Conservation (phyloP, 768 basidiomycete species). For the Boletus rubropictus region DNA sequence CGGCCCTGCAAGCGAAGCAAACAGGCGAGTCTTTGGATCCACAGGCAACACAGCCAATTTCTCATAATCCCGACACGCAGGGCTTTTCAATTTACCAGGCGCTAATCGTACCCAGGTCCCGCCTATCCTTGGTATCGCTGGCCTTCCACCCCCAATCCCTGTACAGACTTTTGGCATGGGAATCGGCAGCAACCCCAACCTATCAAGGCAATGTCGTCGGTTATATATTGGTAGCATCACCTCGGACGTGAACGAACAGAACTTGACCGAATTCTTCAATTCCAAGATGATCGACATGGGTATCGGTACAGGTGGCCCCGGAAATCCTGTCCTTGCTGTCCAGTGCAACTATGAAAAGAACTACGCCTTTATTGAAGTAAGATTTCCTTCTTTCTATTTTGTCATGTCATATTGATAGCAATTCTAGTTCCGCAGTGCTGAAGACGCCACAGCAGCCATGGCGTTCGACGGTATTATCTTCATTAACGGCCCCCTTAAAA, state of each 20-base stretch:
- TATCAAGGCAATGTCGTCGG: conserved; percentile 89
- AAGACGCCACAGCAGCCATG: conserved; percentile 95
- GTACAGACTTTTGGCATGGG: conserved; percentile 85
- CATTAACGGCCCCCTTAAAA: conserved; percentile 91
- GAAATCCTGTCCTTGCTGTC: conserved; percentile 87
- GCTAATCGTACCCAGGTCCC: conserved; percentile 86
- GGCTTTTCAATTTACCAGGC: conserved; percentile 94
- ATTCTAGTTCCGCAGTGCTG: conserved; percentile 90
- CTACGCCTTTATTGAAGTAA: conserved; percentile 96
- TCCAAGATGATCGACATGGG: conserved; percentile 90
- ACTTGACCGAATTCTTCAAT: conserved; percentile 92
- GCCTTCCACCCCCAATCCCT: conserved; percentile 76
- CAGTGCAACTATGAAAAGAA: conserved; percentile 99
- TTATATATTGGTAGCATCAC: conserved; percentile 98
- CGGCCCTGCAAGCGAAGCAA: conserved; percentile 96
- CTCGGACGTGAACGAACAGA: conserved; percentile 89
- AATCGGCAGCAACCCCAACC: conserved; percentile 78
- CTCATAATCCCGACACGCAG: conserved; percentile 36
- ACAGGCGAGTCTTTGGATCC: conserved; percentile 55
- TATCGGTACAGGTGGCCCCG: conserved; percentile 76
- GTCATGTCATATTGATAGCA: conserved; percentile 4
- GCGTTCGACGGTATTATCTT: conserved; percentile 97
- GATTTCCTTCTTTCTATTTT: conserved; percentile 15
- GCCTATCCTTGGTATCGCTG: conserved; percentile 75
- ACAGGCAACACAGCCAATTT: background rate